Evolutionary conservation across 179 eudicot genomes (phyloP).

Genomic region (Spinacia oleracea): DNA sequence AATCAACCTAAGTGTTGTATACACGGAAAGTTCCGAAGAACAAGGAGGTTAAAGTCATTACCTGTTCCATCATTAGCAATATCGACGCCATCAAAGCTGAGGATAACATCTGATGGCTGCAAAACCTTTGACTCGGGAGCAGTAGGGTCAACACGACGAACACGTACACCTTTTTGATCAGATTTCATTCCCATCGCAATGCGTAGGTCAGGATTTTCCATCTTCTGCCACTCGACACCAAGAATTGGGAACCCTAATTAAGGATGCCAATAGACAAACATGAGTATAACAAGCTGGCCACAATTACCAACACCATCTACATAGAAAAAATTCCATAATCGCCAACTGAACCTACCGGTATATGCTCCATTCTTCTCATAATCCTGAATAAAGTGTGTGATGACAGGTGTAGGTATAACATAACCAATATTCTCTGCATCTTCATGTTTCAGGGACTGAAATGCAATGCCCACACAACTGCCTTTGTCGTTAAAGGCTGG

Average conservation of each 20-base stretch:
- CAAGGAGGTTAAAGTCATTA: conserved; percentile 25
- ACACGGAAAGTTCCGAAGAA: not conserved
- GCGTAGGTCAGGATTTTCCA: conserved; percentile 94
- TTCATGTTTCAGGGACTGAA: conserved; percentile 92
- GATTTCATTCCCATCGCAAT: conserved; percentile 77
- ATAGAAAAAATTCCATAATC: not conserved
- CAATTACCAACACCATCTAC: not conserved
- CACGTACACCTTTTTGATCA: conserved; percentile 93
- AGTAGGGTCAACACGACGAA: conserved; percentile 90
- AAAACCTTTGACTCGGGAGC: conserved; percentile 75
- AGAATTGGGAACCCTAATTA: conserved; percentile 81
- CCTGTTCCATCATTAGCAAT: conserved; percentile 99
- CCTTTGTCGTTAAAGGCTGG: conserved; percentile 92
- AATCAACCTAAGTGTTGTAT: not conserved
- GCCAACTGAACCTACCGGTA: conserved; percentile 54
- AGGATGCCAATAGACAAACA: too few species aligned
- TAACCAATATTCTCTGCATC: conserved; percentile 95
- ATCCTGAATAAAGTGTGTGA: conserved; percentile 82
- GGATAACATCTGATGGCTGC: conserved; percentile 85
- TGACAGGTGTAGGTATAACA: conserved; percentile 98
- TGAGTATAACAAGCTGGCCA: not conserved
- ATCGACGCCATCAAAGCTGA: conserved; percentile 86
- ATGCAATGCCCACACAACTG: conserved; percentile 93
- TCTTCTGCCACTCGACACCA: conserved; percentile 97
- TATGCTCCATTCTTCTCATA: conserved; percentile 92